Conservation (phyloP, 2,329 filamentous ascomycete species). For the Botrytis fabae region DNA sequence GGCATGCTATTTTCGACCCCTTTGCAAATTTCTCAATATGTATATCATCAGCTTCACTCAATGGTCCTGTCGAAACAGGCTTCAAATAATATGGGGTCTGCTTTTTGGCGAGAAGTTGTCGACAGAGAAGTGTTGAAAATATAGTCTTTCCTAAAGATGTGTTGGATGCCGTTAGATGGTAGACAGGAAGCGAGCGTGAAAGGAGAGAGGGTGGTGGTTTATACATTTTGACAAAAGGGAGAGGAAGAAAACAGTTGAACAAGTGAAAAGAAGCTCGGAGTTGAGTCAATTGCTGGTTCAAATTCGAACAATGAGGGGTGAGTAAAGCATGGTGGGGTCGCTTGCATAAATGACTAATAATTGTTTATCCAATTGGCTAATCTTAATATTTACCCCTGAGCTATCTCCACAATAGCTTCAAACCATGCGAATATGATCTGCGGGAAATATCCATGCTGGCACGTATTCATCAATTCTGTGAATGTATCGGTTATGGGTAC, state of each 20-base stretch:
- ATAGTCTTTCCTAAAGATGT: slow-evolving; percentile 22
- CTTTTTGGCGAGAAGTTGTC: slow-evolving; percentile 11
- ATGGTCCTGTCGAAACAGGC: slow-evolving; percentile 75
- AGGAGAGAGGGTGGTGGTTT: slow-evolving; percentile 21
- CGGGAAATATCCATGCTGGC: not conserved
- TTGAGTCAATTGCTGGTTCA: slow-evolving; percentile 2
- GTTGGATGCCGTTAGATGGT: slow-evolving; percentile 21
- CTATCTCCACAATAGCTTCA: not conserved
- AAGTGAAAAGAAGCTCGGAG: not conserved
- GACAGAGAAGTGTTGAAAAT: slow-evolving; percentile 22
- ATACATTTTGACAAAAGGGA: not conserved
- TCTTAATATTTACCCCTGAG: not conserved
- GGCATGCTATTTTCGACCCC: slow-evolving; percentile 55
- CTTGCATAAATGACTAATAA: not conserved
- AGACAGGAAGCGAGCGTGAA: slow-evolving; percentile 8
- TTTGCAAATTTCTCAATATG: slow-evolving; percentile 61
- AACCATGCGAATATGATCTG: not conserved
- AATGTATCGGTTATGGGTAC: not conserved
- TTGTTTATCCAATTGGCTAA: not conserved
- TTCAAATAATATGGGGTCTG: slow-evolving; percentile 60
- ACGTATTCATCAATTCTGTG: not conserved
- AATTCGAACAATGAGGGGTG: not conserved
- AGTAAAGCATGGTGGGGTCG: slow-evolving; percentile 13
- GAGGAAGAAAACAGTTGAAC: not conserved
- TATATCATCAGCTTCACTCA: slow-evolving; percentile 66